Evolutionary conservation across 192 early-diverging fungal species (phyloP), one percentile per base, ranked within the genome.

Genomic region (Coemansia sp.): DNA sequence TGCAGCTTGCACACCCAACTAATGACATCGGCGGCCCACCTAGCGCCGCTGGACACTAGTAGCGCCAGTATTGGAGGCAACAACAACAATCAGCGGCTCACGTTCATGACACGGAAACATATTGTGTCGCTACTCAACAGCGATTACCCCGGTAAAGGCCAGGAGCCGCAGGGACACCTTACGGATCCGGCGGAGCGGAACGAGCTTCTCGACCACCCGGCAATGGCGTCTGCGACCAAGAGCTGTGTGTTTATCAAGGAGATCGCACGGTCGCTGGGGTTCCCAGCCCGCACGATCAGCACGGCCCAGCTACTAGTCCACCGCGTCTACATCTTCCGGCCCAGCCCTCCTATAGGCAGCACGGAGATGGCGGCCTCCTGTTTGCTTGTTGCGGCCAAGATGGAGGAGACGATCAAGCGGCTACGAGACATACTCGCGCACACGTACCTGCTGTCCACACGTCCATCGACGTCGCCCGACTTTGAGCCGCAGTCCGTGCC

Each of bases 351-450:
- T 9, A 37, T 50, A 13, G 41, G 40, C 22, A 49, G 52, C 28
- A 56, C 46, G 8, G 68, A 72, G 35, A 31, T 87, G 26, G 72
- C 79, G 38, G 67, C 78, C 1, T 80, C 87, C 4, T 87, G 84
- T 47, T 49, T 91, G 17, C 87, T 90, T 58, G 84, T 91, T 1
- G 85, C 86, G 3, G 84, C 81, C 33, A 93, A 93, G 47, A 84
- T 91, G 45, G 89, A 93, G 39, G 90, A 93, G 38, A 91, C 88
- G 0, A 81, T 85, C 35, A 93, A 93, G 45, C 86, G 85, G 43
- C 63, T 87, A 17, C 82, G 85, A 43, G 90, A 93, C 45, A 84
- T 93, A 5, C 71, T 88, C 32, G 69, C 86, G 3, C 78, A 73
- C 22, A 79, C 80, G 1, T 81, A 80, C 14, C 11, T 60, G 14